Conservation (phyloP, 106 monocot genomes). For the Triglochin maritima region DNA sequence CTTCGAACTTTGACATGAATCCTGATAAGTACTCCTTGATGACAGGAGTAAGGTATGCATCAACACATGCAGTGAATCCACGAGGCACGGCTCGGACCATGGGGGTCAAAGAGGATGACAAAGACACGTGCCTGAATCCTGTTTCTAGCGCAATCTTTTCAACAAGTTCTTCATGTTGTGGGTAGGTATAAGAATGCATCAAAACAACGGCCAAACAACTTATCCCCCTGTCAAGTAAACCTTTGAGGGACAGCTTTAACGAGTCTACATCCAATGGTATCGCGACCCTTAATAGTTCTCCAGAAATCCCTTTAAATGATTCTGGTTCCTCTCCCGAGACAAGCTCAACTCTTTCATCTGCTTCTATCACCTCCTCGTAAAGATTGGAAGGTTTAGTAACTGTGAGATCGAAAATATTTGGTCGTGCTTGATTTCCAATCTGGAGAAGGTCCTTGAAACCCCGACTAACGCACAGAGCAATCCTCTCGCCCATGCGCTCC, state of each 20-base stretch:
- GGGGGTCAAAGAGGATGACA: slow-evolving; percentile 84
- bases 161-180: slow-evolving; percentile 61
- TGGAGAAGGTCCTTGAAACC: slow-evolving; percentile 89
- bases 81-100: slow-evolving; percentile 95
- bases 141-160: slow-evolving; percentile 51
- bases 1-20: slow-evolving; percentile 87
- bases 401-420: slow-evolving; percentile 82
- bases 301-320: slow-evolving; percentile 58
- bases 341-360: slow-evolving; percentile 82
- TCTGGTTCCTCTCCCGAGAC: slow-evolving; percentile 28
- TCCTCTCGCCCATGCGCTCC: slow-evolving; percentile 85
- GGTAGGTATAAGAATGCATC: slow-evolving; percentile 93
- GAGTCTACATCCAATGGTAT: slow-evolving; percentile 59
- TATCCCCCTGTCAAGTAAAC: slow-evolving; percentile 73
- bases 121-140: slow-evolving; percentile 86
- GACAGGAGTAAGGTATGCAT: slow-evolving; percentile 88
- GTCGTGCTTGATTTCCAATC: slow-evolving; percentile 92
- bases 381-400: slow-evolving; percentile 80
- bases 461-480: slow-evolving; percentile 78
- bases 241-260: slow-evolving; percentile 41
- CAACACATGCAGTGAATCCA: slow-evolving; percentile 83
- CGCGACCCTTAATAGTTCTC: slow-evolving; percentile 54
- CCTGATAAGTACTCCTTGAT: slow-evolving; percentile 86
- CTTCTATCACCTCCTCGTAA: slow-evolving; percentile 89
- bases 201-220: slow-evolving; percentile 81